Evolutionary conservation across 768 basidiomycete genomes (phyloP).

Genomic region (Dacryopinax spathularia): DNA sequence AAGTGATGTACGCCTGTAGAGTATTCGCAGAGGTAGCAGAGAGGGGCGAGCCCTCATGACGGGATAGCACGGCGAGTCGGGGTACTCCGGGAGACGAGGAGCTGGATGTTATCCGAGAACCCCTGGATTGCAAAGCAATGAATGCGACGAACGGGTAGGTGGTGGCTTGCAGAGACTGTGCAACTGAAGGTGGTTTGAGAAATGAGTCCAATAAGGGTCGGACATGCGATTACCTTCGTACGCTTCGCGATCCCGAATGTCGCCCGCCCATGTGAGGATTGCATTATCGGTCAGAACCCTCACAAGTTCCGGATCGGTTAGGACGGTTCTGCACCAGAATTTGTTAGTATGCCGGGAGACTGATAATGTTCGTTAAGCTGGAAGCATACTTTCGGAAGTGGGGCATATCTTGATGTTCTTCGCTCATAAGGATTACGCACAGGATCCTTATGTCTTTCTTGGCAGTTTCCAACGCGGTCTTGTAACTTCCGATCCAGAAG

Average conservation of each 20-base stretch:
- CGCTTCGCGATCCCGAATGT: constrained; percentile 67
- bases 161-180: constrained; percentile 50
- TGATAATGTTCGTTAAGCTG: neutral
- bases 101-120: constrained; percentile 19
- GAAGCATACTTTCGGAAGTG: constrained; percentile 64
- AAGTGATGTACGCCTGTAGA: constrained; percentile 52
- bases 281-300: constrained; percentile 55
- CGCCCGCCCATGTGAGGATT: constrained; percentile 83
- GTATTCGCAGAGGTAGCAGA: constrained; percentile 48
- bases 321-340: constrained; percentile 40
- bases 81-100: constrained; percentile 26
- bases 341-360: neutral
- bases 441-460: constrained; percentile 60
- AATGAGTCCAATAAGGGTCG: constrained; percentile 28
- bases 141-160: constrained; percentile 92
- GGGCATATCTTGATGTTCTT: constrained; percentile 78
- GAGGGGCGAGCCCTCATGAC: constrained; percentile 55
- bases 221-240: constrained; percentile 45
- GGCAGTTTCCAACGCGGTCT: constrained; percentile 55
- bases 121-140: constrained; percentile 65
- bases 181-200: constrained; percentile 35
- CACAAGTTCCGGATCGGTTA: constrained; percentile 61
- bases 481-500: constrained; percentile 69
- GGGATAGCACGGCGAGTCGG: constrained; percentile 65
- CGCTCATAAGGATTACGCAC: constrained; percentile 69